Conservation (phyloP, 1,139 yeast species). For the Torulaspora pretoriensis region DNA sequence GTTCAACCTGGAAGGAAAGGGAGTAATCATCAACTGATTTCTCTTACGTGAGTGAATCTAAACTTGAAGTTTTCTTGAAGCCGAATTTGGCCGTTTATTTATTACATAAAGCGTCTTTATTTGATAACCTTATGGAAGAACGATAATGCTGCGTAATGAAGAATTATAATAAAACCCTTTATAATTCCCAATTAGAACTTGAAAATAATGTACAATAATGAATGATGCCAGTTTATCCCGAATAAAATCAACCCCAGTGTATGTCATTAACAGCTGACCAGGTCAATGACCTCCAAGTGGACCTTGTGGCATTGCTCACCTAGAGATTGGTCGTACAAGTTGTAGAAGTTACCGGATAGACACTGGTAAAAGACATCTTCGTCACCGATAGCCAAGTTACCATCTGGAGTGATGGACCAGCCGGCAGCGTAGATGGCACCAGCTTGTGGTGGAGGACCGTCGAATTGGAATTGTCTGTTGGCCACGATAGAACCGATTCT, state of each 20-base stretch:
- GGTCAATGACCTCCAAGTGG: slow-evolving; percentile 59
- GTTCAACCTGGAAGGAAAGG: slow-evolving; percentile 11
- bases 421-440: slow-evolving; percentile 86
- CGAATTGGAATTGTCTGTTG: slow-evolving; percentile 86
- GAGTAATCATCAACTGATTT: slow-evolving; percentile 13
- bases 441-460: slow-evolving; percentile 90
- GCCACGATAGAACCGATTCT: slow-evolving; percentile 84
- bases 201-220: slow-evolving; percentile 16
- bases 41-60: no score
- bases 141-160: slow-evolving; percentile 8
- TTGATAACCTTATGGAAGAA: slow-evolving; percentile 7
- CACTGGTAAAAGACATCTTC: slow-evolving; percentile 71
- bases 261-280: slow-evolving; percentile 51
- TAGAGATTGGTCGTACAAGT: slow-evolving; percentile 67
- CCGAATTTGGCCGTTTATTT: neutral
- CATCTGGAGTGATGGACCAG: slow-evolving; percentile 66
- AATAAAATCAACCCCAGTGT: slow-evolving; percentile 4
- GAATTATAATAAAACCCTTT: neutral
- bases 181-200: slow-evolving; percentile 1
- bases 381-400: slow-evolving; percentile 69
- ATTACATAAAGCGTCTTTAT: neutral
- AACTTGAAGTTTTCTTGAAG: neutral
- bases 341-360: slow-evolving; percentile 76
- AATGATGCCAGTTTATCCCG: slow-evolving; percentile 12
- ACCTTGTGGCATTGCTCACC: slow-evolving; percentile 68